Evolutionary conservation across 495 filamentous ascomycete genomes (phyloP).

Genomic region (Neurospora pannonica): DNA sequence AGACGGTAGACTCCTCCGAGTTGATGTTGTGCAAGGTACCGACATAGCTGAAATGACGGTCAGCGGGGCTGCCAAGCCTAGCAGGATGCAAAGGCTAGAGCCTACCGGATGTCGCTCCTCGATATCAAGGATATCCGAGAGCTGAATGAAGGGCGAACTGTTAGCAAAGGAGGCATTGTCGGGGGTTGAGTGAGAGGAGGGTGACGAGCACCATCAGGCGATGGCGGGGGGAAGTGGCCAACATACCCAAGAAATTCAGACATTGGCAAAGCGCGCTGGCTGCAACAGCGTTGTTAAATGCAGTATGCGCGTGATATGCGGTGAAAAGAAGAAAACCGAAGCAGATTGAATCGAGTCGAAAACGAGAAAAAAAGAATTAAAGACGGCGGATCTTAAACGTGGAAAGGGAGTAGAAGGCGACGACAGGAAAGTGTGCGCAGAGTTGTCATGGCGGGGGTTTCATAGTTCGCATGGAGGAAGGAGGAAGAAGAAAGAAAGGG

Average conservation of each 20-base stretch:
- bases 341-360: neutral
- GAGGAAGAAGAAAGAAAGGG: conserved; percentile 6
- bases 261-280: conserved; percentile 19
- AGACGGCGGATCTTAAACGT: neutral
- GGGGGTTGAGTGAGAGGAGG: neutral
- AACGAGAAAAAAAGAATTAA: neutral
- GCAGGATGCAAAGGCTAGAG: conserved; percentile 2
- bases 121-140: conserved; percentile 85
- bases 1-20: conserved; percentile 90
- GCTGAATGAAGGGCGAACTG: conserved; percentile 28
- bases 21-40: conserved; percentile 96
- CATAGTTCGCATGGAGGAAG: conserved; percentile 4
- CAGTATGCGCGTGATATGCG: conserved; percentile 4
- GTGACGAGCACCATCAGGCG: neutral
- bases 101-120: conserved; percentile 91
- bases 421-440: neutral
- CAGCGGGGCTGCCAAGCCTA: conserved; percentile 19
- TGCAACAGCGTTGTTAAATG: neutral
- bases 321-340: neutral
- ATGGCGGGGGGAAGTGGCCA: neutral
- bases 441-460: conserved; percentile 3
- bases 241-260: conserved; percentile 45
- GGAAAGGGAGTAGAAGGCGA: neutral
- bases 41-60: conserved; percentile 59
- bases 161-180: conserved; percentile 14